These are phyloP conservation scores for Noccaea caerulescens DNA, from an alignment of 345 rosid species.

Conservation along the genomic window DNA sequence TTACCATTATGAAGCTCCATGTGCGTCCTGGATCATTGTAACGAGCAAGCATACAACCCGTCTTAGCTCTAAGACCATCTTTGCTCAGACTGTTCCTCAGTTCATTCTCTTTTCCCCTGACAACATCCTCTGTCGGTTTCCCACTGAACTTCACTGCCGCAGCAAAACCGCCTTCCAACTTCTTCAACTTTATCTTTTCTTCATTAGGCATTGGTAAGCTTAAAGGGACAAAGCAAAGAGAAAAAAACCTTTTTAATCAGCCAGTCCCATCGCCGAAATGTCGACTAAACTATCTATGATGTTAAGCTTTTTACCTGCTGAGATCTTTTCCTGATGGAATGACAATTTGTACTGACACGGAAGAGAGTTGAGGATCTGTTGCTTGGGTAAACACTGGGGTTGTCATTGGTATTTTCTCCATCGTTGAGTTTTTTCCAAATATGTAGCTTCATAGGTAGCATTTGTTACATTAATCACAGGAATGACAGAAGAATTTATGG, in stretches of 20 bases:
- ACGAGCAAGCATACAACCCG: constrained; percentile 80
- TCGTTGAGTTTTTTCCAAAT: constrained; percentile 67
- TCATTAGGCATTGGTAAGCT: constrained; percentile 74
- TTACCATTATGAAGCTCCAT: constrained; percentile 77
- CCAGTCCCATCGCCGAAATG: no score
- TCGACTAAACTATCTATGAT: constrained; percentile 3
- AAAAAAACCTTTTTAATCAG: no score
- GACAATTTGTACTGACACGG: constrained; percentile 77
- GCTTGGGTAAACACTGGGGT: constrained; percentile 81
- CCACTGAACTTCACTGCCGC: constrained; percentile 85
- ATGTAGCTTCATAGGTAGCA: constrained; percentile 56
- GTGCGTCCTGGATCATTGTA: constrained; percentile 92
- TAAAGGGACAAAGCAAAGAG: no score
- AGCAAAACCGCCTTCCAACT: constrained; percentile 73
- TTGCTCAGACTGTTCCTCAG: constrained; percentile 55
- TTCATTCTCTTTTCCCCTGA: constrained; percentile 59
- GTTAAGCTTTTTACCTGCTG: constrained; percentile 49
- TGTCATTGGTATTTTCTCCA: constrained; percentile 75
- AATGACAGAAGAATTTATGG: neutral
- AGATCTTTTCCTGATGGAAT: constrained; percentile 74
- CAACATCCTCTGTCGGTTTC: constrained; percentile 70
- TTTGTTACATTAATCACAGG: neutral
- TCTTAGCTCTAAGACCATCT: constrained; percentile 69
- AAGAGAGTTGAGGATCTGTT: constrained; percentile 53
- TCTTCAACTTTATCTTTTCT: constrained; percentile 64